These are phyloP conservation scores for Schwanniomyces polymorphus DNA, from an alignment of 805 yeast genomes.

Conservation along the genomic window DNA sequence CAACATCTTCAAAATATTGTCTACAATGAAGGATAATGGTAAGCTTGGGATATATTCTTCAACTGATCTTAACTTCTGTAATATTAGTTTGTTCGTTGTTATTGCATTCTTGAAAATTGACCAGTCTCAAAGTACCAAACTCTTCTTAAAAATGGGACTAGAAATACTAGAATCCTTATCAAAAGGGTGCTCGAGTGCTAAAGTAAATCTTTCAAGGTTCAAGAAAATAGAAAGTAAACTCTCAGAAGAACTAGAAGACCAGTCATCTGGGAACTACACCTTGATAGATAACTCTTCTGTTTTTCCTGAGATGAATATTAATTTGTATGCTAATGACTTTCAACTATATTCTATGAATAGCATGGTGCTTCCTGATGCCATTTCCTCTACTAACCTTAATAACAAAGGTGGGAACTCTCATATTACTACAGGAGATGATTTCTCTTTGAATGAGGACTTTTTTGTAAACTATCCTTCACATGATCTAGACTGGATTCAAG, in stretches of 20 bases:
- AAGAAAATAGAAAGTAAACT: background rate
- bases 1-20: constrained; percentile 10
- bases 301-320: constrained; percentile 1
- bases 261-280: background rate
- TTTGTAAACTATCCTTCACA: background rate
- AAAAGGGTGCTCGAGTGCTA: constrained; percentile 12
- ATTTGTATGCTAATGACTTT: background rate
- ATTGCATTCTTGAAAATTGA: constrained; percentile 12
- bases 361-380: background rate
- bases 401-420: background rate
- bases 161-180: constrained; percentile 11
- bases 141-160: constrained; percentile 12
- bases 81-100: constrained; percentile 11
- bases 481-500: background rate
- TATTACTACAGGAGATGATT: background rate
- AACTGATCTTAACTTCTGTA: constrained; percentile 14
- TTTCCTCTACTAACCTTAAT: background rate
- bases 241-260: background rate
- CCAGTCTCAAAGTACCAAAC: constrained; percentile 10
- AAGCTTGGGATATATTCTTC: constrained; percentile 14
- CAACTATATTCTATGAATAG: background rate
- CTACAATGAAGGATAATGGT: constrained; percentile 10
- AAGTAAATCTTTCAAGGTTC: constrained; percentile 2
- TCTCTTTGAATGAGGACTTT: background rate
- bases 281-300: background rate